Evolutionary conservation across 2,329 filamentous ascomycete genomes (phyloP).

Genomic region (Scytalidium lignicola): DNA sequence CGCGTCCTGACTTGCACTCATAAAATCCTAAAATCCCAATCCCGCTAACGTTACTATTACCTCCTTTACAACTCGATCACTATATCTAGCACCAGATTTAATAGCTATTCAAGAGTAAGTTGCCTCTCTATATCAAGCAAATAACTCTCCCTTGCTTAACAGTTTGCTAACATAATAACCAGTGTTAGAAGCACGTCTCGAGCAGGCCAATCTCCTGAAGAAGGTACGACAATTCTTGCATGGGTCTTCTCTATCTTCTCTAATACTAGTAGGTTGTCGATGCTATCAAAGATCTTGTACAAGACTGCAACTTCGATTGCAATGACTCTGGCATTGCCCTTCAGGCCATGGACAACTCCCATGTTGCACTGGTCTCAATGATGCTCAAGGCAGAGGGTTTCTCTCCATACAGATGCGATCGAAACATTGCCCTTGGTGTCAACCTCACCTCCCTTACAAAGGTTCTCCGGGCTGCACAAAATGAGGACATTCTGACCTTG

Average conservation of each 20-base stretch:
- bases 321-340: conserved; percentile 98
- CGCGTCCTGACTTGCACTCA: not conserved
- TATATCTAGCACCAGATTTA: not conserved
- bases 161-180: conserved; percentile 2
- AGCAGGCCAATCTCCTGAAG: conserved; percentile 91
- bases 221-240: conserved; percentile 54
- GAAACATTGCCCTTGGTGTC: conserved; percentile 96
- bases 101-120: conserved; percentile 2
- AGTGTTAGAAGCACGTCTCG: conserved; percentile 95
- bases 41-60: not conserved
- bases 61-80: not conserved
- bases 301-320: conserved; percentile 99
- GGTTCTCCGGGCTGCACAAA: conserved; percentile 89
- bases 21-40: not conserved
- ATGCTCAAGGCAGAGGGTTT: conserved; percentile 95
- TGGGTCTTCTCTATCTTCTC: conserved; percentile 3
- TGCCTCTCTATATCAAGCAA: not conserved
- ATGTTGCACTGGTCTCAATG: conserved; percentile 98
- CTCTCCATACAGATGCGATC: conserved; percentile 93
- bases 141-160: not conserved
- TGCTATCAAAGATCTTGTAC: conserved; percentile 97
- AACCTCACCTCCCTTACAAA: conserved; percentile 96
- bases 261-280: conserved; percentile 71
- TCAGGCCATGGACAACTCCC: conserved; percentile 99
- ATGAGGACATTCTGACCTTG: conserved; percentile 89